Base-by-base conservation (phyloP, 345 rosid species). In the Punica granatum region DNA sequence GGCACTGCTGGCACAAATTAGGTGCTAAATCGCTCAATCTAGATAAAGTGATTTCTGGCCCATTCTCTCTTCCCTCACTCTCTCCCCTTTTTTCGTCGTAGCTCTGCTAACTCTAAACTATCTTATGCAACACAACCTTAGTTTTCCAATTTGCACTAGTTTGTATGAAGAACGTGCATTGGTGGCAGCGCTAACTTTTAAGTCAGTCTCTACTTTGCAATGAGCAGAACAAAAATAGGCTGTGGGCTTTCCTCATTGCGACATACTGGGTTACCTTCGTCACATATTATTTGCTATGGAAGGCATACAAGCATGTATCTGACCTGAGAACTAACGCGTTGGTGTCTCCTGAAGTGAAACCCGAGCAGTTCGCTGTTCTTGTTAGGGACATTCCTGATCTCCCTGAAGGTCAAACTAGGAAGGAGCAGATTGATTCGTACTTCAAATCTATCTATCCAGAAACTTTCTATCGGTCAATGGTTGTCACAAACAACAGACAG, bases 371-470 rank as follows among this genome's bases (percentile, higher is more conserved):
- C 71, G 93, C 87, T 66, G 73, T 85, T 82, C 85, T 93, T 30
- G 94, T 90, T 36, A 79, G 96, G 62, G 98, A 93, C 79, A 63
- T 93, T 54, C 97, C 98, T 69, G 67, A 71, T 30, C 79, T 74
- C 46, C 70, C 83, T 37, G 70, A 67, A 31, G 91, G 94, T 30
- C 87, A 82, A 76, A 73, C 88, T 14, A 73, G 78, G 53, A 93
- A 90, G 82, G 90, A 90, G 68, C 94, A 88, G 46, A 85, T 90
- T 21, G 97, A 93, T 79, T 82, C 93, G 6, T 93, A 82, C 74
- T 93, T 88, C 77, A 80, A 77, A 72, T 67, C 87, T 39, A 85
- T 93, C 51, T 88, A 90, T 78, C 90, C 90, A 1, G 90, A 90
- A 8, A 80, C 94, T 21, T 93, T 82, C 78, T 90, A 90, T 74